Base-by-base conservation (phyloP, 176 grass and related monocot species). In the Oryza punctata region DNA sequence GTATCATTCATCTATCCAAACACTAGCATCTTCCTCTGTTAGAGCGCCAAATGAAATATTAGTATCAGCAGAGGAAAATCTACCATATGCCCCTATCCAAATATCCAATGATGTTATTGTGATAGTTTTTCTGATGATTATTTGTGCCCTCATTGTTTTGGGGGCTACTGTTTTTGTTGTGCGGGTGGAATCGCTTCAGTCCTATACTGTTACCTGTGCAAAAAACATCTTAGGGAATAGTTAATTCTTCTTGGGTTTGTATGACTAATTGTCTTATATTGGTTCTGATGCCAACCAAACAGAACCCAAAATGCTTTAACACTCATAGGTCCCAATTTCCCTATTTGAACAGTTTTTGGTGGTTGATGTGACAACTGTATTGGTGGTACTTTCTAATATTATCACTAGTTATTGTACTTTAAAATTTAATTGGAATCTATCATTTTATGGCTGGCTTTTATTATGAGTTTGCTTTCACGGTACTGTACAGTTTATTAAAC, bases 371-470 rank as follows among this genome's bases (percentile, higher is more conserved):
- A 38, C 23, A 65, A 54, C 24, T 44, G 26, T 70, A 65, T 73
- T 65, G 21, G 6, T 40, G 29, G 15, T 44, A 13, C 78, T 81
- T 70, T 81, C 29, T 63, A 19, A 54, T 41, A 18, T 49, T 12
- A 26, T 45, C 38, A 74, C 15, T 29, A 70, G 23, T 19, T 14
- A 69, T 16, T 12, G 6, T 10, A n/a, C 60, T 78, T 78, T 18
- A 4, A 65, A 68, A 9, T 72, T 44, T 73, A 69, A 75, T 67
- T 50, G 65, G 38, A 79, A 75, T 73, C 11, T 75, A 19, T 63
- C 41, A 77, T 67, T 30, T 57, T 64, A 35, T 72, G 3, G 3
- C 16, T 54, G 19, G 8, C 37, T 46, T 37, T 26, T 78, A 64
- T 47, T 18, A 28, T 32, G 4, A 49, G 41, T 15, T 67, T 43